Percentiles rank a stretch among this genome's conserved stretches.
phyloP scores from a whole-genome alignment of 768 basidiomycete genomes.

The Trametes sanguinea region DNA sequence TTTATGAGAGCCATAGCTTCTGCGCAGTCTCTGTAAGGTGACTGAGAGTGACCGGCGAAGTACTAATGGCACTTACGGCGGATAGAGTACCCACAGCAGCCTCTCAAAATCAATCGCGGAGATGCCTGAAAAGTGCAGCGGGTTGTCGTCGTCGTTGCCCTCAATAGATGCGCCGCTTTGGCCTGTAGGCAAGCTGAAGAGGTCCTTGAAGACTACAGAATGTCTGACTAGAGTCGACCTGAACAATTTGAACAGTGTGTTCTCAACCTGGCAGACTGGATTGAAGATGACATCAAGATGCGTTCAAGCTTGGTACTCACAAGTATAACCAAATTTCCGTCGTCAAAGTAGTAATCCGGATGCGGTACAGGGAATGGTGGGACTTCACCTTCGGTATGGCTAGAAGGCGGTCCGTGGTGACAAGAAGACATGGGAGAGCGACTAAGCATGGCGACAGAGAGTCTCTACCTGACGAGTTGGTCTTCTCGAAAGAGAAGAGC shows the following conservation, averaged over 20 bases:
- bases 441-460: not conserved
- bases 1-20: slow-evolving; percentile 54
- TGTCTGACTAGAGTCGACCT: slow-evolving; percentile 65
- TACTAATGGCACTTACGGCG: slow-evolving; percentile 42
- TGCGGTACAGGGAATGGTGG: slow-evolving; percentile 19
- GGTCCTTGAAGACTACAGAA: slow-evolving; percentile 38
- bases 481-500: not conserved
- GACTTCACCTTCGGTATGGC: slow-evolving; percentile 18
- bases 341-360: slow-evolving; percentile 49
- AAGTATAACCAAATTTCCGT: slow-evolving; percentile 54
- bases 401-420: not conserved
- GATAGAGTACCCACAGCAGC: slow-evolving; percentile 66
- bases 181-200: slow-evolving; percentile 26
- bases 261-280: slow-evolving; percentile 48
- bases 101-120: slow-evolving; percentile 52
- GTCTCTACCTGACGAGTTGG: not conserved
- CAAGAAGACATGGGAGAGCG: not conserved
- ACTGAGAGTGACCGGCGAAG: not conserved
- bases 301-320: slow-evolving; percentile 36
- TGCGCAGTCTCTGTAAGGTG: slow-evolving; percentile 30
- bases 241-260: slow-evolving; percentile 57
- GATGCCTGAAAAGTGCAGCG: slow-evolving; percentile 42
- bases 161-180: slow-evolving; percentile 21
- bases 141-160: slow-evolving; percentile 32
- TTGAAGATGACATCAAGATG: too few species aligned